phyloP scores from a whole-genome alignment of 306 rosid species.

The Boehmeria nivea region DNA sequence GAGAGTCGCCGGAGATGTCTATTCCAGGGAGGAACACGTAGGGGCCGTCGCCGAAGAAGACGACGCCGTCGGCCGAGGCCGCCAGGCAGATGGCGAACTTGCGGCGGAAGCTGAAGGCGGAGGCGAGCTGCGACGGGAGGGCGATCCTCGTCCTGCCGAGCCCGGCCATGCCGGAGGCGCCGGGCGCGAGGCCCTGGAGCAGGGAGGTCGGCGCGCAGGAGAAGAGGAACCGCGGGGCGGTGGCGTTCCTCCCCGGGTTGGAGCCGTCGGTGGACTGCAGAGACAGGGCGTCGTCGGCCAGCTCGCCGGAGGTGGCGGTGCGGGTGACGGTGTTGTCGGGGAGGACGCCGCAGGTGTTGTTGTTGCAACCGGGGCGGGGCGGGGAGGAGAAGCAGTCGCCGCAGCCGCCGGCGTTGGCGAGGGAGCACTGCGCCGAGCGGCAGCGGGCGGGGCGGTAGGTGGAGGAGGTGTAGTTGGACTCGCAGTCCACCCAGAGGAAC shows the following conservation, averaged over 20 bases:
- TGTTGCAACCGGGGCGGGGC: conserved; percentile 33
- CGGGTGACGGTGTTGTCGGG: conserved; percentile 34
- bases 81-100: conserved; percentile 51
- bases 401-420: conserved; percentile 10
- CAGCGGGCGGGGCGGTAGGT: conserved; percentile 36
- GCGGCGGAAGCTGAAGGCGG: conserved; percentile 27
- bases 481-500: conserved; percentile 58
- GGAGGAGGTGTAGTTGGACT: conserved; percentile 33
- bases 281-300: conserved; percentile 31
- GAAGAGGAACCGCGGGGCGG: conserved; percentile 33
- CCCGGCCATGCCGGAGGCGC: conserved; percentile 53
- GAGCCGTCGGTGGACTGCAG: conserved; percentile 34
- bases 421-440: conserved; percentile 44
- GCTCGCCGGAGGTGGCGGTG: conserved; percentile 22
- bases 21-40: conserved; percentile 23
- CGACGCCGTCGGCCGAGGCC: conserved; percentile 30
- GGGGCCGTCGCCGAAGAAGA: conserved; percentile 47
- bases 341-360: conserved; percentile 21
- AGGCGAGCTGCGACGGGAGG: conserved; percentile 37
- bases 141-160: conserved; percentile 41
- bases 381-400: conserved; percentile 14
- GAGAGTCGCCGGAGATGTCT: conserved; percentile 20
- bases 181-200: conserved; percentile 33
- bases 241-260: conserved; percentile 8
- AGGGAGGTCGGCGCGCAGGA: conserved; percentile 33